A percentile compares a stretch with the other conserved stretches of the same genome.
These are phyloP conservation scores for Ilex asprella DNA, from an alignment of 257 asterid genomes.

Conservation along the genomic window DNA sequence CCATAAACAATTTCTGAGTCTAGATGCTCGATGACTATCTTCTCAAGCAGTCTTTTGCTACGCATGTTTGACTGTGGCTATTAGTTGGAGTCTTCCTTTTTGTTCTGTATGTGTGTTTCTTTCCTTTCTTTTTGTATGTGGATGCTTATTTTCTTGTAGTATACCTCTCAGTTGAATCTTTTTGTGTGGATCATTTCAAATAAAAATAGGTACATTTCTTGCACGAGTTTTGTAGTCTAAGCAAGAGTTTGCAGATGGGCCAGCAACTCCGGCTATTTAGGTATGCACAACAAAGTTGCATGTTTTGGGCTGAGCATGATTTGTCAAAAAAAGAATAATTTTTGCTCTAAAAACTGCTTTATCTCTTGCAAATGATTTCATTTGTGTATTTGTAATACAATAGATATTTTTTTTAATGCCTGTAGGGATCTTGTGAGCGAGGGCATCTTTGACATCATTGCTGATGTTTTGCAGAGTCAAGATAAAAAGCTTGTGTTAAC, in stretches of 20 bases:
- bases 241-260: slow-evolving; percentile 93
- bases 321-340: background rate
- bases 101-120: no score
- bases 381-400: slow-evolving; percentile 2
- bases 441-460: slow-evolving; percentile 80
- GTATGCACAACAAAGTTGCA: slow-evolving; percentile 29
- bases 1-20: no score
- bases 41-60: no score
- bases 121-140: no score
- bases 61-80: no score
- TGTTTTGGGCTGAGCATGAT: background rate
- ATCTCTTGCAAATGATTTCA: background rate
- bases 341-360: no score
- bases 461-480: slow-evolving; percentile 66
- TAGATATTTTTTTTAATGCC: slow-evolving; percentile 4
- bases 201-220: slow-evolving; percentile 60
- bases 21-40: no score
- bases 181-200: background rate
- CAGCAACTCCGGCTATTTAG: slow-evolving; percentile 86
- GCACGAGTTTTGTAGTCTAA: slow-evolving; percentile 84
- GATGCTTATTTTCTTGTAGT: no score
- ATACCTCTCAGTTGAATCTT: no score
- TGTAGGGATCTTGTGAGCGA: slow-evolving; percentile 87
- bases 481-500: slow-evolving; percentile 83
- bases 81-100: no score